phyloP scores from a whole-genome alignment of 257 asterid species.

The Eucommia ulmoides region DNA sequence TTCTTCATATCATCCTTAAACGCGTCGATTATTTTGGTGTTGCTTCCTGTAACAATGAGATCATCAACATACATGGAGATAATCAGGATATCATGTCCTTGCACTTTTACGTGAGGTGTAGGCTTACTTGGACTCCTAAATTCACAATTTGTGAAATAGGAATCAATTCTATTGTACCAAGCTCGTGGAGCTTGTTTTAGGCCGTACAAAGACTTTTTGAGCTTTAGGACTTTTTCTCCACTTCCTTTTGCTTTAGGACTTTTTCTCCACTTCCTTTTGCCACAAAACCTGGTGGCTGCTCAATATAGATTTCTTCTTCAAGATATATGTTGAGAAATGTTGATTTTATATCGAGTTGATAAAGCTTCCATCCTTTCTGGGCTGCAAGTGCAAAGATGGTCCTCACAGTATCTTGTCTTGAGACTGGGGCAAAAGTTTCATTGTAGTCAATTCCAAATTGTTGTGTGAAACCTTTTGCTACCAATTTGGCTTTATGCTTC shows the following conservation, averaged over 20 bases:
- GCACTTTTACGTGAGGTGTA: not conserved
- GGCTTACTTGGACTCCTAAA: not conserved
- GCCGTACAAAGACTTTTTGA: not conserved
- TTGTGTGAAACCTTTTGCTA: not conserved
- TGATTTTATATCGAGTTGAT: not conserved
- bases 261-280: not conserved
- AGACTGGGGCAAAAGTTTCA: not conserved
- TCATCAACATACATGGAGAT: constrained; percentile 1
- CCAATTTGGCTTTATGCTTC: not conserved
- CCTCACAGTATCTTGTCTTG: not conserved
- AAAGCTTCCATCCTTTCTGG: not conserved
- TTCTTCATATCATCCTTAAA: not conserved
- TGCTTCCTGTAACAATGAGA: not conserved
- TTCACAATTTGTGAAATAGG: not conserved
- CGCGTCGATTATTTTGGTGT: not conserved
- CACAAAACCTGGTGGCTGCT: not conserved
- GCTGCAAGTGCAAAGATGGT: not conserved
- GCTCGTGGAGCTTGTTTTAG: not conserved
- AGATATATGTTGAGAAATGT: not conserved
- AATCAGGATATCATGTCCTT: not conserved
- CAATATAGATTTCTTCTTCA: not conserved
- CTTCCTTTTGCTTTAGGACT: no score
- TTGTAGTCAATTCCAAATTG: not conserved
- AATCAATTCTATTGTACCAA: not conserved
- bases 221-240: not conserved